Evolutionary conservation across 257 asterid species (phyloP), one percentile per base, ranked within the genome.

Genomic region (Paulownia fortunei): DNA sequence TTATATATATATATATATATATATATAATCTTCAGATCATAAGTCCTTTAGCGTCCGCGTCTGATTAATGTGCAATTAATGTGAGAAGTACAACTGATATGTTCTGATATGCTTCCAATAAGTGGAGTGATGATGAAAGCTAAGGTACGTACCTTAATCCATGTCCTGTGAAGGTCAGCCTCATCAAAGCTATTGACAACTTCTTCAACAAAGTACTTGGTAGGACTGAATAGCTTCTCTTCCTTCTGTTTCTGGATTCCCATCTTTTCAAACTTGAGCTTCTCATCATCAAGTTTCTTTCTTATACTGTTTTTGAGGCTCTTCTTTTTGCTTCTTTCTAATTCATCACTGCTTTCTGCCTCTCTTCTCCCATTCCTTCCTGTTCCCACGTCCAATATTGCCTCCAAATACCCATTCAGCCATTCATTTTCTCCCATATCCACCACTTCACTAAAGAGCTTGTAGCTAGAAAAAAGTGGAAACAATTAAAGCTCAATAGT

Each of bases 361-460:
- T 66, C 80, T 58, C 63, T 79, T 26, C 36, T 64, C 37, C 82
- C 82, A 24, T 75, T 77, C 73, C 84, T 42, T 44, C 68, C 85
- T 34, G 54, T 77, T 62, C 89, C 94, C 1, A 80, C 85, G 18
- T 91, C 92, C 86, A 91, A 70, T 56, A 91, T 91, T 5, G 96
- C 96, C 86, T 91, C 94, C 89, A 91, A 79, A 74, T 89, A 91
- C 64, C 94, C 91, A 41, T 91, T 91, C 34, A 89, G 72, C 94
- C 96, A 91, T 55, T 89, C 94, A 23, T 89, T 89, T 54, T 85
- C 89, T 26, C 85, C 91, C 94, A 86, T 87, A 1, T 73, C 66
- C 51, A 60, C 82, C 77, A 36, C 55, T 52, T 67, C 36, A 36
- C 60, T 13, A n/a, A n/a, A n/a, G n/a, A n/a, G n/a, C n/a, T n/a